A percentile compares a stretch with the other conserved stretches of the same genome.
Evolutionary conservation across 179 eudicot genomes (phyloP).

Genomic region (Carnegiea gigantea): DNA sequence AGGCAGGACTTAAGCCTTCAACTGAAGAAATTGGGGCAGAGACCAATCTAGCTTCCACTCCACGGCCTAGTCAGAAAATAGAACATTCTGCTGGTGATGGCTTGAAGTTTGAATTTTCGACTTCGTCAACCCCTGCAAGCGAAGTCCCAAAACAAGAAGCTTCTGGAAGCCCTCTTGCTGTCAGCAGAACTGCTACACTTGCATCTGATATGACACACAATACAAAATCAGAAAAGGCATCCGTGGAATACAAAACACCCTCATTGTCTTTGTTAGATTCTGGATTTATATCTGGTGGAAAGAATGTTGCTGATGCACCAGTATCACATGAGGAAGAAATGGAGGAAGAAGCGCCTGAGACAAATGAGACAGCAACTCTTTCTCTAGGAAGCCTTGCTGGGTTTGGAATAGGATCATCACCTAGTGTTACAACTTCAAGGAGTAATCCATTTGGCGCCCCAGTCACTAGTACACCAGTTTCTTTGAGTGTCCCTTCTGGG

Average conservation of each 20-base stretch:
- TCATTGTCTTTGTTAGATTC: conserved; percentile 32
- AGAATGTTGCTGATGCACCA: conserved; percentile 33
- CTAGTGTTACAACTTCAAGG: conserved; percentile 40
- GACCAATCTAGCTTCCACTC: conserved; percentile 23
- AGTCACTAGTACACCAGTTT: conserved; percentile 26
- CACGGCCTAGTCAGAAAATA: conserved; percentile 38
- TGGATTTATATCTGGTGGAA: conserved; percentile 33
- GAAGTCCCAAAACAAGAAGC: conserved; percentile 34
- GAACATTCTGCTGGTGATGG: conserved; percentile 16
- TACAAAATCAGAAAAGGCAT: conserved; percentile 36
- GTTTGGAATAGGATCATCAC: conserved; percentile 73
- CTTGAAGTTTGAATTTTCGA: conserved; percentile 29
- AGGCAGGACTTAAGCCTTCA: conserved; percentile 31
- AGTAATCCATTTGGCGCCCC: conserved; percentile 77
- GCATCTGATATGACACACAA: conserved; percentile 26
- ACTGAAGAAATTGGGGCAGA: conserved; percentile 31
- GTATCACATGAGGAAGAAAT: conserved; percentile 79
- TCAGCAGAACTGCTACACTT: conserved; percentile 29
- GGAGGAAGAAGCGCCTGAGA: conserved; percentile 98
- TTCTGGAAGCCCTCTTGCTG: conserved; percentile 35
- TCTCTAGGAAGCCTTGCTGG: conserved; percentile 69
- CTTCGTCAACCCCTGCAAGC: conserved; percentile 26
- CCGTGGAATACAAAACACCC: conserved; percentile 28
- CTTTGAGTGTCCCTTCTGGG: conserved; percentile 55
- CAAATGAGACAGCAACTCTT: conserved; percentile 46